phyloP scores from a whole-genome alignment of 805 yeast genomes.

The Starmerella bombi region DNA sequence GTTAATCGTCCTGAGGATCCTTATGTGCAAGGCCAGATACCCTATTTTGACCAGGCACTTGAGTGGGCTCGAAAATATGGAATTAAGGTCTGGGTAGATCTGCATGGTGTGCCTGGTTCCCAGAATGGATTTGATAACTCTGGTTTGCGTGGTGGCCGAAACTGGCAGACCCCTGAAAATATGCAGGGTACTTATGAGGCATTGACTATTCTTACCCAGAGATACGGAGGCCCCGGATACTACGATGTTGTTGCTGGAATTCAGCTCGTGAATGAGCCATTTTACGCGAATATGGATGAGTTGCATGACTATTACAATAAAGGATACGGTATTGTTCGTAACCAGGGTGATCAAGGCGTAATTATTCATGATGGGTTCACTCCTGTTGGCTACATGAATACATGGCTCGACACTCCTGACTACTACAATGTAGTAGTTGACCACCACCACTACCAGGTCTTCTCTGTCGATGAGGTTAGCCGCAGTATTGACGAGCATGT shows the following conservation, averaged over 20 bases:
- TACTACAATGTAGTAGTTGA: conserved; percentile 65
- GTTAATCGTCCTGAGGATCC: conserved; percentile 52
- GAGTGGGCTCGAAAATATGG: conserved; percentile 54
- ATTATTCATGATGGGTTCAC: conserved; percentile 77
- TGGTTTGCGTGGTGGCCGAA: conserved; percentile 54
- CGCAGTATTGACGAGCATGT: conserved; percentile 52
- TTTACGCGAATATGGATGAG: conserved; percentile 54
- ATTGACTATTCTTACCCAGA: conserved; percentile 40
- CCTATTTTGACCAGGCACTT: conserved; percentile 62
- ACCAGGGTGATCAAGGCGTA: conserved; percentile 36
- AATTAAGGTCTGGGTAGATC: conserved; percentile 75
- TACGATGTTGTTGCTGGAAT: conserved; percentile 68
- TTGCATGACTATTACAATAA: conserved; percentile 46
- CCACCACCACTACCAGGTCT: conserved; percentile 86
- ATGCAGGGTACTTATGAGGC: conserved; percentile 43
- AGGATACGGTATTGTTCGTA: conserved; percentile 57
- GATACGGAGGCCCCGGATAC: conserved; percentile 51
- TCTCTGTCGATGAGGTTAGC: conserved; percentile 47
- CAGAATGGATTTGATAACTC: conserved; percentile 95
- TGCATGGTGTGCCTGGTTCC: conserved; percentile 95
- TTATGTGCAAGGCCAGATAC: conserved; percentile 68
- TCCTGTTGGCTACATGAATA: conserved; percentile 41
- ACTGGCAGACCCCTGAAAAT: conserved; percentile 41
- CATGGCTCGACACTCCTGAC: conserved; percentile 21
- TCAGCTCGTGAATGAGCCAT: conserved; percentile 80